Evolutionary conservation across 371 early-diverging fungal genomes (phyloP).

Genomic region (Mortierella sp.): DNA sequence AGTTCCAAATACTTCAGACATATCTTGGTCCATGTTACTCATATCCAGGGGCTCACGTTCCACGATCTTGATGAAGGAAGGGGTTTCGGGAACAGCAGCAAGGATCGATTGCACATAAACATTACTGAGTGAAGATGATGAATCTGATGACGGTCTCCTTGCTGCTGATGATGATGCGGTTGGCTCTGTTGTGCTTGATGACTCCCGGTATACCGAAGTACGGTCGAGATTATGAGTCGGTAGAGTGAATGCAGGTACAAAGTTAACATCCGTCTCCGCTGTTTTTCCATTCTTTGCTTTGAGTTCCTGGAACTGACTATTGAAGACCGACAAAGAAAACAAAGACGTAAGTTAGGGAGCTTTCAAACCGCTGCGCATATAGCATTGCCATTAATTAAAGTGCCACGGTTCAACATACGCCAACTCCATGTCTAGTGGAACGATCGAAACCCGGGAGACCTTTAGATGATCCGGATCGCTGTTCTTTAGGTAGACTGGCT

Average conservation of each 20-base stretch:
- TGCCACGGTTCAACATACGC: constrained; percentile 19
- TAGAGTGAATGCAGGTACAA: constrained; percentile 22
- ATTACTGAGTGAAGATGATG: constrained; percentile 12
- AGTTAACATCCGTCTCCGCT: background rate
- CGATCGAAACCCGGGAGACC: constrained; percentile 25
- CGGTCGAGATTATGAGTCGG: constrained; percentile 12
- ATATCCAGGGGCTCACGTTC: constrained; percentile 20
- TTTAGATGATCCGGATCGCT: constrained; percentile 30
- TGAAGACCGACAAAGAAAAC: background rate
- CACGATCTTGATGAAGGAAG: constrained; percentile 44
- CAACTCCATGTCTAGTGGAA: constrained; percentile 44
- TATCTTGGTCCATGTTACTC: constrained; percentile 23
- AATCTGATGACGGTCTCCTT: background rate
- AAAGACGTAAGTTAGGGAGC: background rate
- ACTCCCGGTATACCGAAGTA: background rate
- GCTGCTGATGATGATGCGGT: background rate
- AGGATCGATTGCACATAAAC: constrained; percentile 40
- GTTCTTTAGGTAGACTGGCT: constrained; percentile 66
- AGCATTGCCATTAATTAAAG: background rate
- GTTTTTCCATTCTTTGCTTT: background rate
- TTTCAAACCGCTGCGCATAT: background rate
- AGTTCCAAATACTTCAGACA: constrained; percentile 15
- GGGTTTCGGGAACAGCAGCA: constrained; percentile 40
- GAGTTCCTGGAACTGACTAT: constrained; percentile 39
- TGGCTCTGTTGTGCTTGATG: background rate